phyloP scores from a whole-genome alignment of 257 asterid genomes.

The Forsythia suspensa region DNA sequence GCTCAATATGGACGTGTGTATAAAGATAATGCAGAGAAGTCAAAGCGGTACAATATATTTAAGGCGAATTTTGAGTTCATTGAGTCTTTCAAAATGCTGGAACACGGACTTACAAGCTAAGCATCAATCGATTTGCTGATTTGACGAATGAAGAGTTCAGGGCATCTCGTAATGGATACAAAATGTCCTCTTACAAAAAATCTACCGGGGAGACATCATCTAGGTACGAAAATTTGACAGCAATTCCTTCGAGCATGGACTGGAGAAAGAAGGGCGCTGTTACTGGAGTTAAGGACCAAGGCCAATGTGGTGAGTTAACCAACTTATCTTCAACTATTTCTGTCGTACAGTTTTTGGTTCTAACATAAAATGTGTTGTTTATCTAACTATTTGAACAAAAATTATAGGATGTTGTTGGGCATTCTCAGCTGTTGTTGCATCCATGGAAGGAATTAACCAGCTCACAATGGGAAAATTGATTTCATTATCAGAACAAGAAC shows the following conservation, averaged over 20 bases:
- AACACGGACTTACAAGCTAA: slow-evolving; percentile 27
- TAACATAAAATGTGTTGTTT: neutral
- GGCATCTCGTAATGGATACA: slow-evolving; percentile 36
- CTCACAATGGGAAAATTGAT: slow-evolving; percentile 9
- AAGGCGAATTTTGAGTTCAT: slow-evolving; percentile 35
- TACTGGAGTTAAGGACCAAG: slow-evolving; percentile 46
- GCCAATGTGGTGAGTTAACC: slow-evolving; percentile 34
- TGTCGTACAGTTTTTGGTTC: neutral
- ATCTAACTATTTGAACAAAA: neutral
- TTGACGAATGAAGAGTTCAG: slow-evolving; percentile 42
- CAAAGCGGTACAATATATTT: slow-evolving; percentile 37
- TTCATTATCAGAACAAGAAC: slow-evolving; percentile 27
- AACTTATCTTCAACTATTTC: neutral
- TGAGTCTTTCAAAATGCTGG: slow-evolving; percentile 36
- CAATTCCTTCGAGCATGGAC: slow-evolving; percentile 24
- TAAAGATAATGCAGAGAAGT: slow-evolving; percentile 40
- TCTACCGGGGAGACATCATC: slow-evolving; percentile 13
- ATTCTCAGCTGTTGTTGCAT: slow-evolving; percentile 27
- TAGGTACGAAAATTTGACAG: slow-evolving; percentile 24
- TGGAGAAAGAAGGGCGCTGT: slow-evolving; percentile 43
- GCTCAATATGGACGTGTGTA: slow-evolving; percentile 36
- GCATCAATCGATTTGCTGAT: slow-evolving; percentile 46
- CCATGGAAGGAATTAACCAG: slow-evolving; percentile 24
- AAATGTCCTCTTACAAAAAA: neutral
- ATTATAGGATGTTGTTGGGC: slow-evolving; percentile 31